These are phyloP conservation scores for Apostasia ramifera DNA, from an alignment of 106 monocot genomes.

Conservation along the genomic window DNA sequence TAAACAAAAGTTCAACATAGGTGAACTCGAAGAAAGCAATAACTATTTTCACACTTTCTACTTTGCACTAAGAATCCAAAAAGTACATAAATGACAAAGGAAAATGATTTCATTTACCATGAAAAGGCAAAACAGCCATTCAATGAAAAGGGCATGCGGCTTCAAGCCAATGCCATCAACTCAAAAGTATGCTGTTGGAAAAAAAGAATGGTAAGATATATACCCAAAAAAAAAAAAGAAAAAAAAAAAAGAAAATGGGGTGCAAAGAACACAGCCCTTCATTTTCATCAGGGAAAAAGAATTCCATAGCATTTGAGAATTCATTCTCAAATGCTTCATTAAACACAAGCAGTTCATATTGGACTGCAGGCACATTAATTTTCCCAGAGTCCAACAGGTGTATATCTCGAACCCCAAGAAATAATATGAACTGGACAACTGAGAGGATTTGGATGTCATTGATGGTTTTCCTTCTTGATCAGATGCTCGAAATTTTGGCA, in stretches of 20 bases:
- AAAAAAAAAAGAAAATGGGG: background rate
- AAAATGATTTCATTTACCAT: too few species aligned
- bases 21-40: too few species aligned
- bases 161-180: background rate
- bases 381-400: background rate
- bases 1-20: too few species aligned
- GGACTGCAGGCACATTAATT: too few species aligned
- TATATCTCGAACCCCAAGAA: background rate
- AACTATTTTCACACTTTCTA: too few species aligned
- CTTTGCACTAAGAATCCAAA: too few species aligned
- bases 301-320: background rate
- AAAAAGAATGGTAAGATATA: background rate
- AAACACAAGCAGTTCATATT: background rate
- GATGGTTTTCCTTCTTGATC: background rate
- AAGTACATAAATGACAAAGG: too few species aligned
- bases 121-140: too few species aligned
- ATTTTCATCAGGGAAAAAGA: background rate
- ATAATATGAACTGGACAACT: background rate
- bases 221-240: background rate
- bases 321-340: background rate
- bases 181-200: background rate
- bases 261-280: background rate
- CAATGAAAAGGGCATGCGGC: too few species aligned
- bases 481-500: constrained; percentile 39
- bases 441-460: background rate